Evolutionary conservation across 441 rosid genomes (phyloP).

Genomic region (Omphalea diandra): DNA sequence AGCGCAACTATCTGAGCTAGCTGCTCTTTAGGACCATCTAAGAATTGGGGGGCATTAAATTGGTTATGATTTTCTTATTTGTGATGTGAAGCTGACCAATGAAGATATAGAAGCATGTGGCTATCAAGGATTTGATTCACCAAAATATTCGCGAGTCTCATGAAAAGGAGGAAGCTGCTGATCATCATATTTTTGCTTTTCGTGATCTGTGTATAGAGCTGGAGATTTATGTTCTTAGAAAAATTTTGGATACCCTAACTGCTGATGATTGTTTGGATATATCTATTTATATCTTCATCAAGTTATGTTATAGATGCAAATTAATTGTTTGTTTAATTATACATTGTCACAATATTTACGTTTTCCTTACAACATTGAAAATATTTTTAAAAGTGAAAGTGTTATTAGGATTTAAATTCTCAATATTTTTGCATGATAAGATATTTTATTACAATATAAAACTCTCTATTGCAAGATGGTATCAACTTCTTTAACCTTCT

Average conservation of each 20-base stretch:
- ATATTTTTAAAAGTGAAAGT: too few relatives aligned
- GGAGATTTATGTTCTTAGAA: slow-evolving; percentile 43
- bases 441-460: too few relatives aligned
- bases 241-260: slow-evolving; percentile 46
- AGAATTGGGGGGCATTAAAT: too few relatives aligned
- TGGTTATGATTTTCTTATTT: too few relatives aligned
- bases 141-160: slow-evolving; percentile 29
- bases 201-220: slow-evolving; percentile 42
- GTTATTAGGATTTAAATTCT: too few relatives aligned
- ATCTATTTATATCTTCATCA: slow-evolving; percentile 56
- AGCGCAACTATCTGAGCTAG: not conserved
- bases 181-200: slow-evolving; percentile 14
- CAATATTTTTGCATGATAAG: too few relatives aligned
- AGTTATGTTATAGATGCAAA: slow-evolving; percentile 26
- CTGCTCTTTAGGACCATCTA: not conserved
- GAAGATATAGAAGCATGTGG: not conserved
- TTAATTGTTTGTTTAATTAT: not conserved
- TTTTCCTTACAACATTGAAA: too few relatives aligned
- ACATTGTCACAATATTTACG: too few relatives aligned
- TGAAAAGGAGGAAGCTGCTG: slow-evolving; percentile 24
- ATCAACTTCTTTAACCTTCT: slow-evolving; percentile 56
- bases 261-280: slow-evolving; percentile 62
- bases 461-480: too few relatives aligned
- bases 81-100: too few relatives aligned
- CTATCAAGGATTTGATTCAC: too few relatives aligned